phyloP scores from a whole-genome alignment of 2,329 filamentous ascomycete species.

The Magnaporthiopsis rhizophila region DNA sequence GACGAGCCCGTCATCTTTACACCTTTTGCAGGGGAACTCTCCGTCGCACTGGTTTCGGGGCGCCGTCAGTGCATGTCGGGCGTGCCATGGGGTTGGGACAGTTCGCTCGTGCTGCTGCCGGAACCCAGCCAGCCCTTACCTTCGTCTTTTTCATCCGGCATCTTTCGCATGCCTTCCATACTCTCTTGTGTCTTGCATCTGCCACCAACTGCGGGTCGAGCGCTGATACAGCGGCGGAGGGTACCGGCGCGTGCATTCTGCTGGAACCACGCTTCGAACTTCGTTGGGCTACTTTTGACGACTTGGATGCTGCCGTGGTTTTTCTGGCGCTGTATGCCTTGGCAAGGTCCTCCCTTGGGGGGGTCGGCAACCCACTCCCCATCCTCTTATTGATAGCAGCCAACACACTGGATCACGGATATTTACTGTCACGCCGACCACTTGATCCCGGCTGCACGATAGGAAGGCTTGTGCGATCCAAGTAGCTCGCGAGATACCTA shows the following conservation, averaged over 20 bases:
- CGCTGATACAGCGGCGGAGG: not conserved
- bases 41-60: conserved; percentile 45
- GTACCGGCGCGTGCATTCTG: not conserved
- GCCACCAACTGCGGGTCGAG: conserved; percentile 6
- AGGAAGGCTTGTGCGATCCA: not conserved
- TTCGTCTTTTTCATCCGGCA: conserved; percentile 66
- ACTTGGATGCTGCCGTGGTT: not conserved
- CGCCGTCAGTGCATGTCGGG: conserved; percentile 10
- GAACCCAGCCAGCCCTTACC: conserved; percentile 28
- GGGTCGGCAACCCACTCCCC: conserved; percentile 1
- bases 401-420: not conserved
- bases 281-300: not conserved
- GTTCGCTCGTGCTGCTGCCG: not conserved
- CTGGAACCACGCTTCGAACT: conserved; percentile 2
- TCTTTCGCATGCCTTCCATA: conserved; percentile 60
- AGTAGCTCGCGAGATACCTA: not conserved
- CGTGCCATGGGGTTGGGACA: not conserved
- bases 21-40: conserved; percentile 58
- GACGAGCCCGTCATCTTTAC: conserved; percentile 56
- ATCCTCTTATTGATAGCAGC: not conserved
- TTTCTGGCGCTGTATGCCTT: not conserved
- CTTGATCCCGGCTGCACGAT: not conserved
- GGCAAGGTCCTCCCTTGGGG: conserved; percentile 2
- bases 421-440: not conserved
- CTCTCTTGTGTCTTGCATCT: conserved; percentile 53